phyloP scores from a whole-genome alignment of 352 stramenopile genomes.

The Phytophthora fragariae region DNA sequence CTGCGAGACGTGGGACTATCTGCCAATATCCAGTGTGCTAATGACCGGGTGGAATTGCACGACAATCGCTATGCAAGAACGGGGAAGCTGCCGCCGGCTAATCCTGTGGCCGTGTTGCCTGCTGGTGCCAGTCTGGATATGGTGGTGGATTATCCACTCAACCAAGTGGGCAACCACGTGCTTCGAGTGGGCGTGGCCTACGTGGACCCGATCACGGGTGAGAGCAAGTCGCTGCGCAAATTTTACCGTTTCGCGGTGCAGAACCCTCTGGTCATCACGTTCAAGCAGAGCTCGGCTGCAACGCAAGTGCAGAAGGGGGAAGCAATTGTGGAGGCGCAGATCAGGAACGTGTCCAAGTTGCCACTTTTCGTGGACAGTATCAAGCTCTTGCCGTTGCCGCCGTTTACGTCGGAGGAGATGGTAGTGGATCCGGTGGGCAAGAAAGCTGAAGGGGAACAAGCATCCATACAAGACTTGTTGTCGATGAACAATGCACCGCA shows the following conservation, averaged over 20 bases:
- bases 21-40: constrained; percentile 89
- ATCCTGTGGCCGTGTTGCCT: constrained; percentile 76
- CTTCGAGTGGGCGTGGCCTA: constrained; percentile 85
- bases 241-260: constrained; percentile 93
- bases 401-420: constrained; percentile 65
- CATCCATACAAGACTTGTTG: constrained; percentile 43
- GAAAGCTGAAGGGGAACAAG: constrained; percentile 3
- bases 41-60: constrained; percentile 80
- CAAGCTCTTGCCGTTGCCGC: constrained; percentile 68
- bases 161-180: constrained; percentile 90
- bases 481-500: constrained; percentile 40
- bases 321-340: constrained; percentile 79
- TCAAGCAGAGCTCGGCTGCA: constrained; percentile 62
- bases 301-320: constrained; percentile 48
- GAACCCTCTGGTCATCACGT: constrained; percentile 89
- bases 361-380: constrained; percentile 86
- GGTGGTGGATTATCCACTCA: constrained; percentile 92
- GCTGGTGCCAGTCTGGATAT: constrained; percentile 89
- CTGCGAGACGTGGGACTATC: constrained; percentile 80
- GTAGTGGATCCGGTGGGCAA: constrained; percentile 13
- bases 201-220: constrained; percentile 72
- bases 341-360: constrained; percentile 85
- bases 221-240: constrained; percentile 90
- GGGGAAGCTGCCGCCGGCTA: constrained; percentile 71
- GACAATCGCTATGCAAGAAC: constrained; percentile 80